Base-by-base conservation (phyloP, 202 grass and related monocot genomes). In the Zoysia matrella region DNA sequence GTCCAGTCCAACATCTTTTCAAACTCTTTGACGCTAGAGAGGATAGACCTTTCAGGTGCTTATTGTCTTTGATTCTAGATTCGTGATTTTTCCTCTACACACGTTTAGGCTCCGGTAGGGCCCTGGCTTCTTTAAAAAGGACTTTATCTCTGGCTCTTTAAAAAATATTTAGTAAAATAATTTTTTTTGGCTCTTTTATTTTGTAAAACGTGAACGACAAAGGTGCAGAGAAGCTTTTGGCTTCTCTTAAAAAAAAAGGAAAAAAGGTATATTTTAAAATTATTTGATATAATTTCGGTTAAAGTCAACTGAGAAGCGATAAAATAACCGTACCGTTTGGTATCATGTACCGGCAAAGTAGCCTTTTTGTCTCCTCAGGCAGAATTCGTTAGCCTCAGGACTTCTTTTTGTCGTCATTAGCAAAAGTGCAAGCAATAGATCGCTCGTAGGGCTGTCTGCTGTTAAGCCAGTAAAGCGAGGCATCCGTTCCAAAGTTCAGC, bases 1-100 rank as follows among this genome's bases (percentile, higher is more conserved):
- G 11, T 74, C 79, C 61, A 69, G 16, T 30, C 67, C 7, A 67
- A 40, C 54, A 40, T 40, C 47, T 71, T 78, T 82, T 86, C 79
- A 83, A 44, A 56, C 69, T 7, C 36, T 79, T 44, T 55, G 52
- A 69, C 69, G 42, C 40, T 60, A 80, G 58, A 4, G 8, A 22
- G 22, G 22, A 22, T 22, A 22, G 45, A 47, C 45, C 77, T 54
- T 81, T 86, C 65, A 67, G 60, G 76, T 39, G 43, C 76, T 80
- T 77, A 75, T 76, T 54, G 60, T 81, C 76, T 85, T 85, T 68
- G 75, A 76, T 89, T 81, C 79, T 83, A 47, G 66, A 83, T 90
- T 65, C 75, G 67, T 46, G 86, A 66, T 84, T 71, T 74, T 77
- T 77, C 63, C 43, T 11, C 56, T 77, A 48, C 14, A 40, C 58